Conservation (phyloP, 371 early-diverging fungal species). For the Nematocida minor region DNA sequence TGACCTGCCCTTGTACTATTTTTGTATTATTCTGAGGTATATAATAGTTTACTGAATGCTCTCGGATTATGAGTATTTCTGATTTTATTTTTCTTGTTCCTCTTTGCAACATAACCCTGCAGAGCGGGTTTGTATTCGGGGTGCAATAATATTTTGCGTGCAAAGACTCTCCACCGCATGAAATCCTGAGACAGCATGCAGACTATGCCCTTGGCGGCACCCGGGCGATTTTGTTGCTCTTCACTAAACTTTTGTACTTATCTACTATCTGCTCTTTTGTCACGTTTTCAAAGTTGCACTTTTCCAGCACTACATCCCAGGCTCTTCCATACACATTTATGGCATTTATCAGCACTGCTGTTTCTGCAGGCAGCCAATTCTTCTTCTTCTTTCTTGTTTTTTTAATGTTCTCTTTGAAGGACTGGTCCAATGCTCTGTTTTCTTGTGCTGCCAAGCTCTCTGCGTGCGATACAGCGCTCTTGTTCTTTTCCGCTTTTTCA, state of each 20-base stretch:
- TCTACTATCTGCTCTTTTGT: conserved; percentile 31
- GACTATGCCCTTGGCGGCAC: not conserved
- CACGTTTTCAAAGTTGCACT: not conserved
- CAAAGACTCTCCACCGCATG: not conserved
- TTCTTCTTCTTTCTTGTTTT: not conserved
- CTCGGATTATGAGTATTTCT: not conserved
- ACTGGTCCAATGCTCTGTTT: not conserved
- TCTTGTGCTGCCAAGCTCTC: not conserved
- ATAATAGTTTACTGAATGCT: no score
- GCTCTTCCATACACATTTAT: not conserved
- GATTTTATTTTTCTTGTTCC: not conserved
- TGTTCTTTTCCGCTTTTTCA: not conserved
- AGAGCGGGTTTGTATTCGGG: no score
- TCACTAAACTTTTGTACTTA: conserved; percentile 18
- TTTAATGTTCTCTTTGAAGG: not conserved
- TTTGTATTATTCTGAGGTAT: no score
- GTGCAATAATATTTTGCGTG: no score
- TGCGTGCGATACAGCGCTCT: not conserved
- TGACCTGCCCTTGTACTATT: no score
- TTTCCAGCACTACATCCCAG: not conserved
- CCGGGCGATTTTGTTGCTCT: conserved; percentile 3
- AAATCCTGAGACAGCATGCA: not conserved
- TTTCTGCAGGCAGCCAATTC: conserved; percentile 6
- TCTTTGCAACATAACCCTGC: no score
- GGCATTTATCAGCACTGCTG: not conserved